Conservation (phyloP, 116 monocot genomes). For the Papilionanthe hybrid region DNA sequence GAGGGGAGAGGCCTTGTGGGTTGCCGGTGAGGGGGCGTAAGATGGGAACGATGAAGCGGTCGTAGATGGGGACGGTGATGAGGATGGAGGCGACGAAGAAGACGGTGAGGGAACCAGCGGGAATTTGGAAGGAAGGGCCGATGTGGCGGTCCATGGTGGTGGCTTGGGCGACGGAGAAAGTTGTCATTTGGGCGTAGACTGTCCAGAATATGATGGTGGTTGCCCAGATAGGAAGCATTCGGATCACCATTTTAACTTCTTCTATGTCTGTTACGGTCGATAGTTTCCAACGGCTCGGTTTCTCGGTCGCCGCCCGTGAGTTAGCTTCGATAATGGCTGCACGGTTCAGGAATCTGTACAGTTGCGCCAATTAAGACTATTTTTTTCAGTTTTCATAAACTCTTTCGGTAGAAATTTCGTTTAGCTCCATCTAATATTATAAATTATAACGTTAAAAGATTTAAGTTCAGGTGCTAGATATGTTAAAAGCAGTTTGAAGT, state of each 20-base stretch:
- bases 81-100: slow-evolving; percentile 83
- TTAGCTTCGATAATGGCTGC: slow-evolving; percentile 37
- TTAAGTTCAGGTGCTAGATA: too few species aligned
- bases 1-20: slow-evolving; percentile 58
- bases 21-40: slow-evolving; percentile 41
- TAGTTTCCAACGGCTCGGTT: slow-evolving; percentile 30
- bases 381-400: too few species aligned
- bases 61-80: slow-evolving; percentile 81
- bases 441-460: too few species aligned
- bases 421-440: too few species aligned
- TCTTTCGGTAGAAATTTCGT: too few species aligned
- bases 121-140: slow-evolving; percentile 54
- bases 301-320: background rate
- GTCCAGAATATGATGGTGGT: slow-evolving; percentile 98
- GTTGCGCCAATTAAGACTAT: too few species aligned
- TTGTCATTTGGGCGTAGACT: slow-evolving; percentile 91
- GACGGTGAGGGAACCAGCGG: slow-evolving; percentile 78
- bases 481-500: too few species aligned
- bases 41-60: slow-evolving; percentile 55
- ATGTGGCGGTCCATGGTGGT: slow-evolving; percentile 67
- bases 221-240: slow-evolving; percentile 85
- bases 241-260: slow-evolving; percentile 75
- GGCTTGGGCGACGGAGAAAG: slow-evolving; percentile 89
- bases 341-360: slow-evolving; percentile 49
- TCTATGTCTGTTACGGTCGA: slow-evolving; percentile 67